Evolutionary conservation across 1,139 yeast genomes (phyloP).

Genomic region (Sugiyamaella japonica): DNA sequence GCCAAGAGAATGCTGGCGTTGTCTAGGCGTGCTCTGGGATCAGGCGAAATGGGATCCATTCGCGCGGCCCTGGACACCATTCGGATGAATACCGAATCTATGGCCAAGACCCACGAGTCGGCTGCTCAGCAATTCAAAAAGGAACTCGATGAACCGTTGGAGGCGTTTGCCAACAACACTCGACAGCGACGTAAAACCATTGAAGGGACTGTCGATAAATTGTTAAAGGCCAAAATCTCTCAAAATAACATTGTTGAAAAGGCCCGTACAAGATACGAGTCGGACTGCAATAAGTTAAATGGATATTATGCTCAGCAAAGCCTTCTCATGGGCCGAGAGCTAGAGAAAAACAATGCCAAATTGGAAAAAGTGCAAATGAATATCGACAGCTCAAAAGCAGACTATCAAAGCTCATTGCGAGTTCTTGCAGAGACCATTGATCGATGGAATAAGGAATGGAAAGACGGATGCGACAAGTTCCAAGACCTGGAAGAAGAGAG

Average conservation of each 20-base stretch:
- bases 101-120: slow-evolving; percentile 50
- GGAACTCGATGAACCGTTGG: slow-evolving; percentile 48
- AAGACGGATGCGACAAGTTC: slow-evolving; percentile 60
- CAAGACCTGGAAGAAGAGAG: slow-evolving; percentile 80
- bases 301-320: slow-evolving; percentile 63
- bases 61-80: slow-evolving; percentile 61
- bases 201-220: slow-evolving; percentile 48
- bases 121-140: slow-evolving; percentile 48
- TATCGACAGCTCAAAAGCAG: slow-evolving; percentile 52
- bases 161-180: slow-evolving; percentile 45
- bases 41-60: slow-evolving; percentile 59
- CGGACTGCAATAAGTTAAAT: slow-evolving; percentile 59
- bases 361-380: slow-evolving; percentile 55
- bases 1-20: slow-evolving; percentile 55
- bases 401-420: slow-evolving; percentile 60
- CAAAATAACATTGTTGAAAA: slow-evolving; percentile 45
- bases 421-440: slow-evolving; percentile 67
- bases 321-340: slow-evolving; percentile 76
- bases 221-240: slow-evolving; percentile 44
- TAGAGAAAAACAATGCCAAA: slow-evolving; percentile 64
- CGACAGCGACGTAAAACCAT: slow-evolving; percentile 50
- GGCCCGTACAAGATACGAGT: slow-evolving; percentile 55
- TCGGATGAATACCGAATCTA: slow-evolving; percentile 54
- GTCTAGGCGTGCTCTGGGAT: slow-evolving; percentile 54
- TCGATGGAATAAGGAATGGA: slow-evolving; percentile 81